Evolutionary conservation across 2,329 filamentous ascomycete genomes (phyloP).

Genomic region (Mycocentrospora acerina): DNA sequence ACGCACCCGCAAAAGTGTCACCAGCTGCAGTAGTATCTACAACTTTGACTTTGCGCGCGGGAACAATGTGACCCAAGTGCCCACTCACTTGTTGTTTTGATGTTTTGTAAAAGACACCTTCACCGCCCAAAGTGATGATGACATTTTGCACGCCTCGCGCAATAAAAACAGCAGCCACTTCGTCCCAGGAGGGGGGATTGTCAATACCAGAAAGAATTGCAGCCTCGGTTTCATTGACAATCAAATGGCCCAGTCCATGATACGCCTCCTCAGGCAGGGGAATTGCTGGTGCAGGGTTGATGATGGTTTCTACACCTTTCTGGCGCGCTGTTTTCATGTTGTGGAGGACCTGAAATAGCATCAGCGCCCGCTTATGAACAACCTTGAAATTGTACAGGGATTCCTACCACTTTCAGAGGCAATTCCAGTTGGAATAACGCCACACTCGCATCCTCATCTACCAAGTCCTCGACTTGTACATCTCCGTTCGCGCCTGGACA

Average conservation of each 20-base stretch:
- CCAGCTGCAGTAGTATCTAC: conserved; percentile 93
- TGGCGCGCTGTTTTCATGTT: conserved; percentile 40
- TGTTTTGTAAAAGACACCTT: conserved; percentile 51
- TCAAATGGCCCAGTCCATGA: conserved; percentile 69
- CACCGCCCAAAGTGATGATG: conserved; percentile 79
- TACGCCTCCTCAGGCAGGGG: conserved; percentile 68
- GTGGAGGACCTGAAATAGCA: conserved; percentile 28
- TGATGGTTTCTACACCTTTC: conserved; percentile 58
- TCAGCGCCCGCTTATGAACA: too few species aligned
- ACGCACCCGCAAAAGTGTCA: conserved; percentile 90
- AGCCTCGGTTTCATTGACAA: conserved; percentile 91
- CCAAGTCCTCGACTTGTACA: conserved; percentile 40
- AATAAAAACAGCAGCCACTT: conserved; percentile 57
- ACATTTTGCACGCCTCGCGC: conserved; percentile 70
- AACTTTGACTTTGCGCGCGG: conserved; percentile 71
- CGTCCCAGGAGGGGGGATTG: conserved; percentile 34
- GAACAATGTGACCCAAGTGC: conserved; percentile 50
- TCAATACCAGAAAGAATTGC: conserved; percentile 65
- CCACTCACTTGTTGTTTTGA: conserved; percentile 47
- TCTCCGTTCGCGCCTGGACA: conserved; percentile 51
- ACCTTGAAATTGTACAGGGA: too few species aligned
- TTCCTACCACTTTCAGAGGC: conserved; percentile 43
- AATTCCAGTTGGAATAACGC: conserved; percentile 52
- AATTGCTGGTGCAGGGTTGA: conserved; percentile 80
- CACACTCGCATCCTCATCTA: conserved; percentile 45